Base-by-base conservation (phyloP, 2,329 filamentous ascomycete species). In the Phaeophleospora eucalypticola region DNA sequence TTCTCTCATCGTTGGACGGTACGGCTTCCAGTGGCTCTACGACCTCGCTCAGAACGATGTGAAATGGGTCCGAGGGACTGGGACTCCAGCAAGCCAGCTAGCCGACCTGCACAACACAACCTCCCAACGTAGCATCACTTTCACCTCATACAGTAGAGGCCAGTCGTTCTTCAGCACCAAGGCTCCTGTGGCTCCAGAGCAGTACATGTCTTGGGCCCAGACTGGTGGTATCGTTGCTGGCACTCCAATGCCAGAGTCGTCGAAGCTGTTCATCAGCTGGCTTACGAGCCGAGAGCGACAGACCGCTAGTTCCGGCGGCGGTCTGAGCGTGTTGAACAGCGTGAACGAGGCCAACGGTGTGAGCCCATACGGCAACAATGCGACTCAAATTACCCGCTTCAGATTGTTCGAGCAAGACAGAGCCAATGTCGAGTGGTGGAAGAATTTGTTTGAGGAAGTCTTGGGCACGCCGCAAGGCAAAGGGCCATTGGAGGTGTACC, bases 21-120 rank as follows among this genome's bases (percentile, higher is more conserved):
- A 74, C 33, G 74, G 74, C 4, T 62, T 56, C 10, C 54, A 60
- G 0, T 78, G 73, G 73, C 67, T 78, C 48, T 69, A 77, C 19
- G 53, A 53, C 4, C 64, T 78, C 0, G 52, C 74, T 0, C 48
- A 65, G 7, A 73, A 77, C 51, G 72, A 77, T 49, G 71, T 74
- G 1, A 62, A 63, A 32, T 78, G 75, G 75, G 73, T 78, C 19
- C 73, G 74, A n/a, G 75, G 76, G 4, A 71, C 72, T 0, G 63
- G 61, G 2, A 74, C 70, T 1, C 71, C 74, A 0, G 45, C 38
- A 3, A 64, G 63, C 4, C 49, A 73, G 15, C 45, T 71, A 12
- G 35, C 15, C 4, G 35, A 38, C 2, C 45, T 20, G 9, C 50
- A 56, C 45, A 35, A 49, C 16, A 43, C 61, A 12, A 48, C 49